Conservation (phyloP, 202 grass and related monocot genomes). For the Musa balbisiana region DNA sequence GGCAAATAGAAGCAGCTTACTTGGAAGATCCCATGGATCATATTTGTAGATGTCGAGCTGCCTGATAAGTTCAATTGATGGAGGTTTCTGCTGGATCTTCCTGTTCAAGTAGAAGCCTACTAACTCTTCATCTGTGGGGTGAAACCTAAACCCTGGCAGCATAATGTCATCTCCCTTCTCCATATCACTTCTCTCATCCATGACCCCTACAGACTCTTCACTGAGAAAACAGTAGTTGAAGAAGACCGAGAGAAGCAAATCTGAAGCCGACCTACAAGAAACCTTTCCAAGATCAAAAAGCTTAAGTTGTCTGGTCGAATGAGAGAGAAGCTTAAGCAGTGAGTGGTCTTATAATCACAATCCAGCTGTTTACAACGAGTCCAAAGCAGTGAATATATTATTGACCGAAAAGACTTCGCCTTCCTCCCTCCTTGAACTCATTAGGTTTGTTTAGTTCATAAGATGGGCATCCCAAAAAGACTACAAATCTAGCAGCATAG, state of each 20-base stretch:
- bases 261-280: background rate
- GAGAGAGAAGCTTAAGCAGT: background rate
- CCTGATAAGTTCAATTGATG: conserved; percentile 45
- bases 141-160: conserved; percentile 17
- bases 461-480: conserved; percentile 2
- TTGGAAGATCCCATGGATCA: conserved; percentile 79
- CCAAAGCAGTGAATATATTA: background rate
- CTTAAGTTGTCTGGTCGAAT: background rate
- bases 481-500: conserved; percentile 18
- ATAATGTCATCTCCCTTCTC: conserved; percentile 16
- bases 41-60: conserved; percentile 62
- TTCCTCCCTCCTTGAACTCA: background rate
- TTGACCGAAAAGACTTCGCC: background rate
- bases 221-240: no score
- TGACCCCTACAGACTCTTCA: background rate
- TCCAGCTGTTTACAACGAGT: background rate
- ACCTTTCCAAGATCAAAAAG: background rate
- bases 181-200: conserved; percentile 13
- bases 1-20: conserved; percentile 29
- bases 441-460: background rate
- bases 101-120: conserved; percentile 25
- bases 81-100: conserved; percentile 22
- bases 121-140: conserved; percentile 15
- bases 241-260: background rate
- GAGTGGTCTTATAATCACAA: background rate